Conservation (phyloP, 164 flowering plant genomes). For the Cinnamomum micranthum region DNA sequence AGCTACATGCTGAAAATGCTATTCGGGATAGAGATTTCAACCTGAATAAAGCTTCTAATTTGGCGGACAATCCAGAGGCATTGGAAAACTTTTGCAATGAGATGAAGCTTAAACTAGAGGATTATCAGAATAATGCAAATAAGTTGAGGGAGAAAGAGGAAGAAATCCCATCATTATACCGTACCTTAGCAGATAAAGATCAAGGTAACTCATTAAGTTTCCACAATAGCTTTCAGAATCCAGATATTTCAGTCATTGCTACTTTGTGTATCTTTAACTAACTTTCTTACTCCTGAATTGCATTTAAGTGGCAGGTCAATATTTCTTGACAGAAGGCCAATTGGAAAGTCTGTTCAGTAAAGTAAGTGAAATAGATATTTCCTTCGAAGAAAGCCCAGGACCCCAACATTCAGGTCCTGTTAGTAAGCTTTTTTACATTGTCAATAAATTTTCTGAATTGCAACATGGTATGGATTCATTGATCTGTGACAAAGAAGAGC, state of each 20-base stretch:
- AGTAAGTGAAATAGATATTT: conserved; percentile 38
- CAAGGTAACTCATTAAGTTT: conserved; percentile 42
- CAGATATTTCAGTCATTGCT: conserved; percentile 4
- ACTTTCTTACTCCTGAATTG: conserved; percentile 9
- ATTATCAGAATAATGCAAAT: conserved; percentile 34
- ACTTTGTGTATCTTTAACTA: conserved; percentile 2
- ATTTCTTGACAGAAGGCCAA: conserved; percentile 42
- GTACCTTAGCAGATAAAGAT: conserved; percentile 31
- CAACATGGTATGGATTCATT: conserved; percentile 37
- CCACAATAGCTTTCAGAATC: neutral
- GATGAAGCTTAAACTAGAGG: conserved; percentile 39
- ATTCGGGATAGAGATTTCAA: conserved; percentile 45
- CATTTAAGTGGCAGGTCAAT: conserved; percentile 42
- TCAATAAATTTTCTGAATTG: conserved; percentile 40
- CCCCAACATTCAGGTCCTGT: conserved; percentile 30
- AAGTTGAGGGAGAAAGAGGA: conserved; percentile 49
- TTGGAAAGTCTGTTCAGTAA: conserved; percentile 47
- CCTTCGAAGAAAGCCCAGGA: conserved; percentile 29
- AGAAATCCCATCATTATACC: conserved; percentile 36
- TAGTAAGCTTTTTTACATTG: conserved; percentile 52
- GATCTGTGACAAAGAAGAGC: conserved; percentile 48
- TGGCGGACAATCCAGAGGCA: conserved; percentile 53
- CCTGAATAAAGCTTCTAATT: conserved; percentile 32
- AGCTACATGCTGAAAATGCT: conserved; percentile 29
- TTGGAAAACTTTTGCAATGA: conserved; percentile 38